phyloP scores from a whole-genome alignment of 805 yeast species.

The Lipomyces sp. region DNA sequence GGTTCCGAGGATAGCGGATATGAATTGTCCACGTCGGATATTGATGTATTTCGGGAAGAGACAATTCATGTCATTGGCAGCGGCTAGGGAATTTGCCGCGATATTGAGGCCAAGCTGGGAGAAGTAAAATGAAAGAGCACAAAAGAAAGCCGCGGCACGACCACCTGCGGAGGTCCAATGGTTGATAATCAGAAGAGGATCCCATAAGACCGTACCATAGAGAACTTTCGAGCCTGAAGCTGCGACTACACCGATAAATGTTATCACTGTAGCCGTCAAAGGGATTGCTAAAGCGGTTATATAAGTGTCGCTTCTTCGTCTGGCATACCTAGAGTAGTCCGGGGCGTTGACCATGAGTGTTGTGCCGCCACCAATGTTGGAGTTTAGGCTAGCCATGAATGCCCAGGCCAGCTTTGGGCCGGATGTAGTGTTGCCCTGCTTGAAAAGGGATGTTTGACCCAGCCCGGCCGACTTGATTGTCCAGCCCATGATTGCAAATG shows the following conservation, averaged over 20 bases:
- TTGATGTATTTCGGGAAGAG: slow-evolving; percentile 54
- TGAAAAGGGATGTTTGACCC: slow-evolving; percentile 22
- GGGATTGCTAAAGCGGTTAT: slow-evolving; percentile 29
- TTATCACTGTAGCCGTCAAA: slow-evolving; percentile 24
- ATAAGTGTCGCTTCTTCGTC: slow-evolving; percentile 43
- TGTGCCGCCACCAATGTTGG: slow-evolving; percentile 41
- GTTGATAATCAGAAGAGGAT: slow-evolving; percentile 32
- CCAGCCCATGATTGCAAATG: slow-evolving; percentile 84
- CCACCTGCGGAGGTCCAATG: slow-evolving; percentile 36
- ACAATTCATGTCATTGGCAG: slow-evolving; percentile 47
- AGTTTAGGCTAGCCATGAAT: slow-evolving; percentile 59
- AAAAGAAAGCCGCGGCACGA: slow-evolving; percentile 37
- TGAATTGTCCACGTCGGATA: slow-evolving; percentile 61
- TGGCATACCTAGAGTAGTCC: slow-evolving; percentile 55
- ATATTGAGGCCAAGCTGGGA: slow-evolving; percentile 78
- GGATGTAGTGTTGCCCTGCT: slow-evolving; percentile 44
- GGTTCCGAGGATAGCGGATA: slow-evolving; percentile 46
- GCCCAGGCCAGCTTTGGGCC: slow-evolving; percentile 82
- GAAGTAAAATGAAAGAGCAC: slow-evolving; percentile 54
- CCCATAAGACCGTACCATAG: slow-evolving; percentile 37
- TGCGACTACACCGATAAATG: slow-evolving; percentile 34
- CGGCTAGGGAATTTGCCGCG: slow-evolving; percentile 53
- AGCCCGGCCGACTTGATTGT: slow-evolving; percentile 48
- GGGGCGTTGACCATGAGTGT: slow-evolving; percentile 57
- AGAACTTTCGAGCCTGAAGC: slow-evolving; percentile 34